Evolutionary conservation across 2,329 filamentous ascomycete genomes (phyloP), one percentile per base, ranked within the genome.

Genomic region (Calonectria multiphialidica): DNA sequence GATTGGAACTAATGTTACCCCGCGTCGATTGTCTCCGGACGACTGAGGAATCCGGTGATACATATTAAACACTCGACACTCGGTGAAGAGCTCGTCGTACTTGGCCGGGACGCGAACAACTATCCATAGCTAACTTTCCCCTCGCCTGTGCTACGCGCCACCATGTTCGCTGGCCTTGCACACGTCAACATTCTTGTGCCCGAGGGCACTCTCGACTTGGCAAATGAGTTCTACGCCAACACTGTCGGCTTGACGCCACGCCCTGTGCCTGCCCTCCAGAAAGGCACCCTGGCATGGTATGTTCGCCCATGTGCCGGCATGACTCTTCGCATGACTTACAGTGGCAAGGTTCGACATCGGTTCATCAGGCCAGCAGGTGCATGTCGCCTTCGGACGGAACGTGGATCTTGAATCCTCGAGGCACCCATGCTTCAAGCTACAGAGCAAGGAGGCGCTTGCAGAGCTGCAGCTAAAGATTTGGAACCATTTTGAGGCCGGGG

Each of bases 341-440:
- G 15, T 15, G 13, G 15, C 21, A 37, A 68, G 65, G 65, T 68
- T 68, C 40, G 65, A 68, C 21, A 68, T 68, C 33, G 65, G 65
- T 18, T 37, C 53, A 2, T 68, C 65, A n/a, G 65, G 65, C 2
- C 65, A 68, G 42, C 65, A 68, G 45, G 2, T 68, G 13, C 65
- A 68, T 13, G 65, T 68, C 28, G 65, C 65, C 4, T 68, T 68
- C 30, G 65, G 65, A 10, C 53, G 16, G 25, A 68, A 68, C 33
- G 65, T n/a, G 18, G 21, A 68, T 18, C 50, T 47, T 7, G 5
- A 40, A n/a, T 47, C 50, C 2, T 35, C 50, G 15, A 28, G 53
- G n/a, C 65, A 68, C 30, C 65, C 65, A n/a, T 68, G 65, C 53
- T 68, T 68, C 65, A 47, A 45, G 53, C n/a, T 68, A 21, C 37